These are phyloP conservation scores for Scenedesmus sp. DNA, from an alignment of 163 green algal species.

Conservation along the genomic window DNA sequence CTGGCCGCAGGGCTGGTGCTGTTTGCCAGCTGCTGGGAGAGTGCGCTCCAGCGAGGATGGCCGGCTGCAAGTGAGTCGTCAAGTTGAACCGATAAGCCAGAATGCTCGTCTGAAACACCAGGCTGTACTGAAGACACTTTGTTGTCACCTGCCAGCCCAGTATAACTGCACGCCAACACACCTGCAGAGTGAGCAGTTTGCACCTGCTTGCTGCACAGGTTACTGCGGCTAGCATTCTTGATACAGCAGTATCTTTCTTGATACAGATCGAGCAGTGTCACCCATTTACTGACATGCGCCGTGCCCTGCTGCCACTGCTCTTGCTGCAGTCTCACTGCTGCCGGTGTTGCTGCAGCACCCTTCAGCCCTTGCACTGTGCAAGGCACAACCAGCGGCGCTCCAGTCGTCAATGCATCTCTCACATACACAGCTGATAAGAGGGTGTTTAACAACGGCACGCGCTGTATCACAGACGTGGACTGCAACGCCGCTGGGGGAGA, in stretches of 20 bases:
- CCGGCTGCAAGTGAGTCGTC: conserved; percentile 15
- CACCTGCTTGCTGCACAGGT: background rate
- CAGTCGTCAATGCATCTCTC: background rate
- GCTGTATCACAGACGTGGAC: background rate
- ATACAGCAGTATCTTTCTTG: too few species aligned
- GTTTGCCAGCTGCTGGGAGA: conserved; percentile 15
- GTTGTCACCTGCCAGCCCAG: too few species aligned
- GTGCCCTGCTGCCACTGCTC: background rate
- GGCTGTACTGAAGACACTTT: too few species aligned
- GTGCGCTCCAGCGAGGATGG: background rate
- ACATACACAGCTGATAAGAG: background rate
- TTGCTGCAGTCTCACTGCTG: conserved; percentile 3
- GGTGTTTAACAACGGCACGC: background rate
- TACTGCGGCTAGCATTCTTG: background rate
- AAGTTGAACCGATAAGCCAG: too few species aligned
- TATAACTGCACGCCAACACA: too few species aligned
- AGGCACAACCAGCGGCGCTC: background rate
- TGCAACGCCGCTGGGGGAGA: background rate
- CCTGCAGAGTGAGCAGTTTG: too few species aligned
- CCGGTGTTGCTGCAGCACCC: background rate
- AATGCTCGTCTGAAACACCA: too few species aligned
- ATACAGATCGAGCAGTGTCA: background rate
- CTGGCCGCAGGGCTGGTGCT: background rate
- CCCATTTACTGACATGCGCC: background rate
- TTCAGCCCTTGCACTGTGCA: conserved; percentile 28